Evolutionary conservation across 768 basidiomycete species (phyloP), one percentile per base, ranked within the genome.

Genomic region (Xanthoconium purpureum): DNA sequence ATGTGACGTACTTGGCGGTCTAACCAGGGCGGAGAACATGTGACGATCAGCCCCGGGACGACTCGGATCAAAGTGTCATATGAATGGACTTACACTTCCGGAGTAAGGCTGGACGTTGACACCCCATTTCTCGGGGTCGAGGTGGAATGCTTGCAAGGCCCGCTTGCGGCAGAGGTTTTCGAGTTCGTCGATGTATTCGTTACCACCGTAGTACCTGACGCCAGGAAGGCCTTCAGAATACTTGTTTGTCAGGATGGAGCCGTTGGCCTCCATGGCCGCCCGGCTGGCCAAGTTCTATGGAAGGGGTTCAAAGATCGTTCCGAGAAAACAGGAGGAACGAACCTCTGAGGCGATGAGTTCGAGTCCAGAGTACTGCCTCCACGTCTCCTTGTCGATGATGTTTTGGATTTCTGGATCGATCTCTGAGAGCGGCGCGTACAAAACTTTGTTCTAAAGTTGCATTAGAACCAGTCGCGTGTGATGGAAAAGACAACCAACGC

Each of bases 51-150:
- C 55, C 29, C 30, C 4, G 11, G 43, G 10, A 10, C 7, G 24
- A 33, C 5, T 42, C 42, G 15, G 44, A 35, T 36, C 46, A 20
- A 58, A 43, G 45, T n/a, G n/a, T 17, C 13, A 24, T 2, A 8
- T 3, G 5, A n/a, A 54, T 17, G 49, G 35, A 83, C 88, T 71
- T 69, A 92, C 88, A 59, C 84, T 87, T 55, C 92, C 91, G 65
- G 94, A 97, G 76, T 98, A 99, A 8, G 97, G 97, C 75, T 99
- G 97, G 54, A 99, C 97, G 70, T 98, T 98, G 75, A 99, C 94
- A 63, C 96, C 96, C 97, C 97, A 98, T 73, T 87, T 84, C 47
- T 77, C 79, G 42, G 91, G 84, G 77, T 98, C 94, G 61, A 98
- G 89, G 80, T 92, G 85, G 84, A 98, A 99, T 3, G 96, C 96